A percentile compares a stretch with the other conserved stretches of the same genome.
These are phyloP conservation scores for Spergularia bocconei DNA, from an alignment of 148 eudicot genomes.

Conservation along the genomic window DNA sequence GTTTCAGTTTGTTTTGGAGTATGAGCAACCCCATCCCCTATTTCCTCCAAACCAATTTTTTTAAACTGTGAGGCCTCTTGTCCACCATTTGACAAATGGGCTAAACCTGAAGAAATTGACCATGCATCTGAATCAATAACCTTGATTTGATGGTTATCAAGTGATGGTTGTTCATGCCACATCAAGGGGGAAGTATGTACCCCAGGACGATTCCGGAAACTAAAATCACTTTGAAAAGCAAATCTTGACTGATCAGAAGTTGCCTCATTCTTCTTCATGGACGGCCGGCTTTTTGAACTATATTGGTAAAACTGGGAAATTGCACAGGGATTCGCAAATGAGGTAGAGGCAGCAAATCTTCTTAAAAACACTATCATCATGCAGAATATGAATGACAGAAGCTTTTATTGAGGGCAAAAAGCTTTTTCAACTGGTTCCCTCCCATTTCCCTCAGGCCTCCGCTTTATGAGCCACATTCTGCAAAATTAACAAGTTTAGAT, in stretches of 20 bases:
- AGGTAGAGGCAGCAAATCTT: conserved; percentile 14
- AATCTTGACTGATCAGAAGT: conserved; percentile 4
- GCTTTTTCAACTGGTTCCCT: neutral
- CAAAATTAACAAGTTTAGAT: conserved; percentile 8
- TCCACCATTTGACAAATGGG: conserved; percentile 38
- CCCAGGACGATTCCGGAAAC: conserved; percentile 19
- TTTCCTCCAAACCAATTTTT: conserved; percentile 22
- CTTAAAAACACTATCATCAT: conserved; percentile 23
- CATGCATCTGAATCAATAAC: conserved; percentile 69
- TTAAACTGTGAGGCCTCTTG: conserved; percentile 8
- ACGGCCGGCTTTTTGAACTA: conserved; percentile 14
- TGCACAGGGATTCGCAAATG: conserved; percentile 5
- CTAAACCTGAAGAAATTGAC: conserved; percentile 61
- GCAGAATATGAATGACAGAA: no score
- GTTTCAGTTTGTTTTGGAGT: conserved; percentile 15
- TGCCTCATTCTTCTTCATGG: conserved; percentile 18
- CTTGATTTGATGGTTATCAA: conserved; percentile 44
- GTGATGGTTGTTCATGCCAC: conserved; percentile 23
- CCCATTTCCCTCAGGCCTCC: neutral
- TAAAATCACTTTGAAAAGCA: conserved; percentile 15
- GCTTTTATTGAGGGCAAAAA: neutral
- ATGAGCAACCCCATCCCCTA: conserved; percentile 26
- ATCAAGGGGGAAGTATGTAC: conserved; percentile 36
- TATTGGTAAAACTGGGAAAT: conserved; percentile 6
- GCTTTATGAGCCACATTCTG: conserved; percentile 7